Conservation (phyloP, 1,139 yeast genomes). For the Yamadazyma kanchanaburiensis region DNA sequence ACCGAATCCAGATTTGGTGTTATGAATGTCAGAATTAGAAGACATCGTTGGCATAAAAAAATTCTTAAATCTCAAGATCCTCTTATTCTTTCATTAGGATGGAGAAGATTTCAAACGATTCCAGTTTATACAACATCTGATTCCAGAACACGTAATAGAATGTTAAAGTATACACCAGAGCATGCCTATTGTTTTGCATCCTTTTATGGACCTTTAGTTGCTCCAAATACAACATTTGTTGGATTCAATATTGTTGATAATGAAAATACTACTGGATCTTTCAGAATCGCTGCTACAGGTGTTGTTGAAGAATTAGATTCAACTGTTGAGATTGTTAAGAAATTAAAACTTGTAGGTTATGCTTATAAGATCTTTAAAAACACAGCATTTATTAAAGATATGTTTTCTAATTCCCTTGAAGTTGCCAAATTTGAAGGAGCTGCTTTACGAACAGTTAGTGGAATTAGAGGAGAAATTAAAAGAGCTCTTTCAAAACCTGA, state of each 20-base stretch:
- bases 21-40: constrained; percentile 88
- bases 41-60: constrained; percentile 99
- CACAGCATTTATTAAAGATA: constrained; percentile 95
- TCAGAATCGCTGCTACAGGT: constrained; percentile 98
- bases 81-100: constrained; percentile 85
- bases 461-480: constrained; percentile 96
- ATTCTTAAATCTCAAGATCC: constrained; percentile 96
- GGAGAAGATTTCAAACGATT: constrained; percentile 97
- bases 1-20: constrained; percentile 94
- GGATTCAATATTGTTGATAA: constrained; percentile 89
- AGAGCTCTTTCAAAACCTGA: constrained; percentile 92
- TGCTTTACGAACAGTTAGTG: constrained; percentile 91
- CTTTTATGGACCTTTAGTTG: constrained; percentile 94
- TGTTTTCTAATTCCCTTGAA: constrained; percentile 90
- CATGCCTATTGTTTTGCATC: constrained; percentile 97
- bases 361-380: constrained; percentile 93
- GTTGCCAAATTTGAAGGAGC: constrained; percentile 99
- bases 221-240: constrained; percentile 96
- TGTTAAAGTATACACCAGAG: constrained; percentile 98
- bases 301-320: constrained; percentile 90
- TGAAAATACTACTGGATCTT: constrained; percentile 80
- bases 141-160: constrained; percentile 94
- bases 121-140: constrained; percentile 96
- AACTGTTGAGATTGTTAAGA: constrained; percentile 89
- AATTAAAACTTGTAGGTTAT: constrained; percentile 89